A percentile compares a stretch with the other conserved stretches of the same genome.
Evolutionary conservation across 1,139 yeast species (phyloP).

Genomic region (Suhomyces coccinellae): DNA sequence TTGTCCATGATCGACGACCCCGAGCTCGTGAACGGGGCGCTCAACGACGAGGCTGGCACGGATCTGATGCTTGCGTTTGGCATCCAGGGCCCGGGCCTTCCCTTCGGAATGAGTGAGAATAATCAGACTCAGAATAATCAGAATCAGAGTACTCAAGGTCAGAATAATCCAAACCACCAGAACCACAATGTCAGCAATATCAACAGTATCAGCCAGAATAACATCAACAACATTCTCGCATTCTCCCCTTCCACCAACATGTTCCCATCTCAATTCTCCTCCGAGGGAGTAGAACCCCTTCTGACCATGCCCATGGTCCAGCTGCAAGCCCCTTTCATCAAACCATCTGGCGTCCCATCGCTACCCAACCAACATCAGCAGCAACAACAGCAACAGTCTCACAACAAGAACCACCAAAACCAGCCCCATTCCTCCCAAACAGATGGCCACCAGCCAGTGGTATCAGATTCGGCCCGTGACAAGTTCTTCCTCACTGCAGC

Average conservation of each 20-base stretch:
- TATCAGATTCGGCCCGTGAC: slow-evolving; percentile 83
- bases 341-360: slow-evolving; percentile 7
- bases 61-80: slow-evolving; percentile 26
- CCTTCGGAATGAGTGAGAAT: neutral
- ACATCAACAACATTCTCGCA: slow-evolving; percentile 28
- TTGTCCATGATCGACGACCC: slow-evolving; percentile 90
- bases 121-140: too few relatives aligned
- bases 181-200: neutral
- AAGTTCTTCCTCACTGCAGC: slow-evolving; percentile 96
- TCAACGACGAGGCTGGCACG: slow-evolving; percentile 35
- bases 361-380: neutral
- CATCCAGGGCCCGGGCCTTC: slow-evolving; percentile 2
- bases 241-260: slow-evolving; percentile 32
- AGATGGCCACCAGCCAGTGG: slow-evolving; percentile 43
- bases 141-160: too few relatives aligned
- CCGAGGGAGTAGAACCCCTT: slow-evolving; percentile 15
- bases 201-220: slow-evolving; percentile 8
- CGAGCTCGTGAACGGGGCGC: slow-evolving; percentile 53
- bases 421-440: slow-evolving; percentile 1
- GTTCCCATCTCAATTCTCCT: slow-evolving; percentile 22
- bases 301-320: slow-evolving; percentile 13
- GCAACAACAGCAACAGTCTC: neutral
- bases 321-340: slow-evolving; percentile 8
- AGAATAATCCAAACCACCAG: neutral
- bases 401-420: neutral